A percentile compares a stretch with the other conserved stretches of the same genome.
Conservation (phyloP, 2,329 filamentous ascomycete species). For the Cadophora sp. region DNA sequence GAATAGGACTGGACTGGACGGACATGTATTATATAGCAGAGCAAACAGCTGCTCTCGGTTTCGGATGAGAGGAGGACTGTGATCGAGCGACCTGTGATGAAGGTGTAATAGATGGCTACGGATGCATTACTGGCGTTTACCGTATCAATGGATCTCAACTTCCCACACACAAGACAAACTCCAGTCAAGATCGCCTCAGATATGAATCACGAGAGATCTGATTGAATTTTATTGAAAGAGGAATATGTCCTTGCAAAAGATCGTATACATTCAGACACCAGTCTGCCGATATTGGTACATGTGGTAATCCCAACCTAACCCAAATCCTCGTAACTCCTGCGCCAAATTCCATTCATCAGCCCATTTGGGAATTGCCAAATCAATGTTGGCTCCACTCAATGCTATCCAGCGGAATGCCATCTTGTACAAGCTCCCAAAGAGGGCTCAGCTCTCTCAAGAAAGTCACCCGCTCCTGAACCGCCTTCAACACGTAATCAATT, state of each 20-base stretch:
- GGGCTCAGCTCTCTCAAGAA: slow-evolving; percentile 96
- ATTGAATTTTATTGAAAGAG: slow-evolving; percentile 1
- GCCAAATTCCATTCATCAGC: slow-evolving; percentile 14
- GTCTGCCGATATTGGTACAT: slow-evolving; percentile 28
- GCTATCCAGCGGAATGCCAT: slow-evolving; percentile 92
- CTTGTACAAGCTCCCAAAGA: slow-evolving; percentile 96
- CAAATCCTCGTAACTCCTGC: slow-evolving; percentile 16
- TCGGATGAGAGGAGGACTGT: not conserved
- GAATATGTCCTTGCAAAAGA: slow-evolving; percentile 23
- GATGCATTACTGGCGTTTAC: slow-evolving; percentile 31
- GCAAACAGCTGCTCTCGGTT: not conserved
- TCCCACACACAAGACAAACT: slow-evolving; percentile 4
- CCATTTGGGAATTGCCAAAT: slow-evolving; percentile 18
- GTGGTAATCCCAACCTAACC: slow-evolving; percentile 10
- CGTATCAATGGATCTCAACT: slow-evolving; percentile 34
- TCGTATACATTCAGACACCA: slow-evolving; percentile 26
- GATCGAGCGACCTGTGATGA: slow-evolving; percentile 14
- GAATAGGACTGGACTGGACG: slow-evolving; percentile 2
- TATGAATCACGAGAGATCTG: not conserved
- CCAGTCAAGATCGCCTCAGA: not conserved
- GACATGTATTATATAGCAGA: slow-evolving; percentile 19
- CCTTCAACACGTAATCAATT: slow-evolving; percentile 97
- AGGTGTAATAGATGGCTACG: slow-evolving; percentile 20
- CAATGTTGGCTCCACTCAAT: slow-evolving; percentile 99
- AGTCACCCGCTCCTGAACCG: slow-evolving; percentile 86